Conservation (phyloP, 306 rosid species). For the Sophora flavescens region DNA sequence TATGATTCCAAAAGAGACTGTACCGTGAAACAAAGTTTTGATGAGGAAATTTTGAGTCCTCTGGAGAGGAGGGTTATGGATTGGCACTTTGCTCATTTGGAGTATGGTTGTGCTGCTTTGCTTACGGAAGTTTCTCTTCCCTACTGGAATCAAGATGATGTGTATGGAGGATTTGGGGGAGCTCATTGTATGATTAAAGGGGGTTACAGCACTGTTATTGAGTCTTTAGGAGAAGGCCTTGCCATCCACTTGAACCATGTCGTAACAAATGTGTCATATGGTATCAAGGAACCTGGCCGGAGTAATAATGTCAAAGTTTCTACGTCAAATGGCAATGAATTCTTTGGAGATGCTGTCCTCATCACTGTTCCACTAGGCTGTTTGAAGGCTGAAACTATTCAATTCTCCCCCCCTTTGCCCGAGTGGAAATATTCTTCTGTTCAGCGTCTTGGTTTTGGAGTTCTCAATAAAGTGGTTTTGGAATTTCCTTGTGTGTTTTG, state of each 20-base stretch:
- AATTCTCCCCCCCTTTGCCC: conserved; percentile 91
- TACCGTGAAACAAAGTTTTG: conserved; percentile 42
- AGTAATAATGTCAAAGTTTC: conserved; percentile 72
- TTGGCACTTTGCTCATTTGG: conserved; percentile 99
- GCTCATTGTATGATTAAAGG: conserved; percentile 99
- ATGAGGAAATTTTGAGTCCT: conserved; percentile 77
- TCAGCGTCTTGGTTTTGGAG: conserved; percentile 95
- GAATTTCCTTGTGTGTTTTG: conserved; percentile 95
- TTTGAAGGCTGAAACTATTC: conserved; percentile 88
- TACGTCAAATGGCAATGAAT: conserved; percentile 77
- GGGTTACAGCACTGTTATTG: conserved; percentile 89
- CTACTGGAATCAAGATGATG: conserved; percentile 98
- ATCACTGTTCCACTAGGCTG: conserved; percentile 97
- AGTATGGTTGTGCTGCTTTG: conserved; percentile 97
- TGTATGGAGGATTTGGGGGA: conserved; percentile 99
- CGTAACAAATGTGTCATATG: conserved; percentile 83
- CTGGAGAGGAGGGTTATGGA: conserved; percentile 99
- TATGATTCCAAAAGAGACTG: conserved; percentile 47
- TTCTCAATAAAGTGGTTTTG: conserved; percentile 90
- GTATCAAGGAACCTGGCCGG: conserved; percentile 57
- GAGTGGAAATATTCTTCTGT: conserved; percentile 90
- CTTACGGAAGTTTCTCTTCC: conserved; percentile 98
- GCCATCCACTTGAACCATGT: conserved; percentile 72
- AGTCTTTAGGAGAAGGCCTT: conserved; percentile 93
- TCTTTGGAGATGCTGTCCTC: conserved; percentile 88